These are phyloP conservation scores for Botrytis deweyae DNA, from an alignment of 2,329 filamentous ascomycete species.

Conservation along the genomic window DNA sequence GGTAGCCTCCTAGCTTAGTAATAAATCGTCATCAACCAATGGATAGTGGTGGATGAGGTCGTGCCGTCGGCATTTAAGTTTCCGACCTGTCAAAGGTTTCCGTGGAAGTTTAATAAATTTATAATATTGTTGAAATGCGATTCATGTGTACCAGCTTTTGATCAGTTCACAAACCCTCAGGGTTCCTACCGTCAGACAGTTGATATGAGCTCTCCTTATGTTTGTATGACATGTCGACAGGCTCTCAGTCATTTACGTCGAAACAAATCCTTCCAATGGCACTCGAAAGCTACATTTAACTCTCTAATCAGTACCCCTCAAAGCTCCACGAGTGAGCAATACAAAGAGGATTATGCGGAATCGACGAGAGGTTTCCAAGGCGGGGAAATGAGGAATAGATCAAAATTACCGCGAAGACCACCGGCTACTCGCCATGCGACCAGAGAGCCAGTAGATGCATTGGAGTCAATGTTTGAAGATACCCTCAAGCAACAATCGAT, in stretches of 20 bases:
- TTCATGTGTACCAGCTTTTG: not conserved
- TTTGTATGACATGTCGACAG: conserved; percentile 38
- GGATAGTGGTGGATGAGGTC: not conserved
- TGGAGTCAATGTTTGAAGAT: conserved; percentile 39
- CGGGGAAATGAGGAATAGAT: not conserved
- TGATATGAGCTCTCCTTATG: conserved; percentile 34
- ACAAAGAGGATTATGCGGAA: conserved; percentile 3
- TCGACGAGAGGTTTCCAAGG: not conserved
- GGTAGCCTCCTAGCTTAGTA: not conserved
- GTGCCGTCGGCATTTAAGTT: not conserved
- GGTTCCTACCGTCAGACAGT: conserved; percentile 4
- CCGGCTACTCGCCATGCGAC: not conserved
- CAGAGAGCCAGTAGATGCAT: conserved; percentile 30
- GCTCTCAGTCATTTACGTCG: conserved; percentile 27
- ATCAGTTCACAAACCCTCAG: not conserved
- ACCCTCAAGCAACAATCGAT: conserved; percentile 26
- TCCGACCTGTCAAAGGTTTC: not conserved
- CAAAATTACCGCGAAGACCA: not conserved
- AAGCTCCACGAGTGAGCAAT: conserved; percentile 9
- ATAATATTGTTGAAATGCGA: not conserved
- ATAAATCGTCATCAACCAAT: not conserved
- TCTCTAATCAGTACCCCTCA: conserved; percentile 21
- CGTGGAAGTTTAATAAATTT: not conserved
- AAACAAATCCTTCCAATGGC: conserved; percentile 27
- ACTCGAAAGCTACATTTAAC: conserved; percentile 33